Percentiles rank a stretch among this genome's conserved stretches.
phyloP scores from a whole-genome alignment of 2,329 filamentous ascomycete genomes.

The Akanthomyces dipterigenus region DNA sequence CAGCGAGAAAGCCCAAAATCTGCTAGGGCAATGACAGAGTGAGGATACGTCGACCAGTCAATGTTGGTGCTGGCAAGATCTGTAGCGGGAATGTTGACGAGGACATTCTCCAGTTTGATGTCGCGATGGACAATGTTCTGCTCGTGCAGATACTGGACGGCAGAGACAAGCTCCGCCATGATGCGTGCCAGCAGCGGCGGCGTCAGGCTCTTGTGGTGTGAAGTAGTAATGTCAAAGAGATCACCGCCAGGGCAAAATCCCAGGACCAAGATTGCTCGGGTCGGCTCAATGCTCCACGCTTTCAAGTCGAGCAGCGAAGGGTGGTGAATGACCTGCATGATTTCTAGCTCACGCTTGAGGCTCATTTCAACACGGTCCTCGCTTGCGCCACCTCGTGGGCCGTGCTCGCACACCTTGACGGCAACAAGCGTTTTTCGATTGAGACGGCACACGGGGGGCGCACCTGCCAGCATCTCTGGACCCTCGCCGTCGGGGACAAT shows the following conservation, averaged over 20 bases:
- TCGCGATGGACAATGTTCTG: slow-evolving; percentile 89
- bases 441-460: slow-evolving; percentile 25
- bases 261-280: slow-evolving; percentile 75
- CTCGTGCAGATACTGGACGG: slow-evolving; percentile 78
- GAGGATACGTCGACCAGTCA: slow-evolving; percentile 69
- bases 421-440: slow-evolving; percentile 79
- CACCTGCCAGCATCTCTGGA: slow-evolving; percentile 27
- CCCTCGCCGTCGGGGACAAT: slow-evolving; percentile 44
- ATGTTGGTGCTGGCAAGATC: slow-evolving; percentile 57
- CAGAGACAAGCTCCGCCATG: slow-evolving; percentile 81
- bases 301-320: slow-evolving; percentile 87
- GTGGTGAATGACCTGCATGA: slow-evolving; percentile 81
- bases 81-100: slow-evolving; percentile 71
- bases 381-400: slow-evolving; percentile 85
- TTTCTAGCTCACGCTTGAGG: slow-evolving; percentile 88
- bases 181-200: slow-evolving; percentile 71
- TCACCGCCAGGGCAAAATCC: slow-evolving; percentile 93
- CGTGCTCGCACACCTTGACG: slow-evolving; percentile 92
- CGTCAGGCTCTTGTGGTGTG: slow-evolving; percentile 60
- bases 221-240: slow-evolving; percentile 83
- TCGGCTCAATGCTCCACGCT: slow-evolving; percentile 80
- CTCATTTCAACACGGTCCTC: slow-evolving; percentile 91
- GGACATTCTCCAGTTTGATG: slow-evolving; percentile 93
- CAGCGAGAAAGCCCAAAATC: slow-evolving; percentile 86
- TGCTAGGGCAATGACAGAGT: slow-evolving; percentile 80